Conservation (phyloP, 2,329 filamentous ascomycete genomes). For the Chaetothyriales sp. region DNA sequence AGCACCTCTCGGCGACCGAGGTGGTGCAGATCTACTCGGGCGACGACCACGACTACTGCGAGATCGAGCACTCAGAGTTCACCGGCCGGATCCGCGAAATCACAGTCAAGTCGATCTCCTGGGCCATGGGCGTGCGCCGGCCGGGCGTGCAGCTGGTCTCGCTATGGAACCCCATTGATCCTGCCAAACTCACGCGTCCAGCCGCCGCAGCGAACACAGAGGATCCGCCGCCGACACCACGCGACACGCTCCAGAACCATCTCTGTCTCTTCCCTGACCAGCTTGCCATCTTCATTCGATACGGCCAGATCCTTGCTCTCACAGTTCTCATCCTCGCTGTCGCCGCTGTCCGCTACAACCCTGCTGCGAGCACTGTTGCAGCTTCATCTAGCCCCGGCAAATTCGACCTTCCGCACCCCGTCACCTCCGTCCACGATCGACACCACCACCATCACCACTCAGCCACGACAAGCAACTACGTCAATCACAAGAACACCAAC, state of each 20-base stretch:
- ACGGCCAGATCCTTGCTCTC: slow-evolving; percentile 47
- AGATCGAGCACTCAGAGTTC: slow-evolving; percentile 60
- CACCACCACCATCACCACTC: slow-evolving; percentile 13
- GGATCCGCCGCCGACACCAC: slow-evolving; percentile 13
- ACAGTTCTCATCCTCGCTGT: slow-evolving; percentile 32
- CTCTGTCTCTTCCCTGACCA: slow-evolving; percentile 85
- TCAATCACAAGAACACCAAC: slow-evolving; percentile 3
- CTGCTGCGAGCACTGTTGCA: slow-evolving; percentile 4
- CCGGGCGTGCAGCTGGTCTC: slow-evolving; percentile 81
- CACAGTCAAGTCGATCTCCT: slow-evolving; percentile 86
- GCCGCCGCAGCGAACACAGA: slow-evolving; percentile 13
- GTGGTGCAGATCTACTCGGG: slow-evolving; percentile 81
- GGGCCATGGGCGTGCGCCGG: slow-evolving; percentile 85
- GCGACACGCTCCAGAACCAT: slow-evolving; percentile 63
- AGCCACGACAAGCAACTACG: background rate
- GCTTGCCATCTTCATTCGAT: slow-evolving; percentile 66
- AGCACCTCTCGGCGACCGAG: slow-evolving; percentile 53
- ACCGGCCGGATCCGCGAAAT: slow-evolving; percentile 57
- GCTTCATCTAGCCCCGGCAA: background rate
- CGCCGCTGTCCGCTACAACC: slow-evolving; percentile 4
- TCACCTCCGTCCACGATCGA: slow-evolving; percentile 17
- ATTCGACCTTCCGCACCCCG: slow-evolving; percentile 15
- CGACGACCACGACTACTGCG: slow-evolving; percentile 97
- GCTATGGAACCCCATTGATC: slow-evolving; percentile 77
- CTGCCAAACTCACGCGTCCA: slow-evolving; percentile 3